Conservation (phyloP, 495 filamentous ascomycete species). For the Symbiotaphrina buchneri region DNA sequence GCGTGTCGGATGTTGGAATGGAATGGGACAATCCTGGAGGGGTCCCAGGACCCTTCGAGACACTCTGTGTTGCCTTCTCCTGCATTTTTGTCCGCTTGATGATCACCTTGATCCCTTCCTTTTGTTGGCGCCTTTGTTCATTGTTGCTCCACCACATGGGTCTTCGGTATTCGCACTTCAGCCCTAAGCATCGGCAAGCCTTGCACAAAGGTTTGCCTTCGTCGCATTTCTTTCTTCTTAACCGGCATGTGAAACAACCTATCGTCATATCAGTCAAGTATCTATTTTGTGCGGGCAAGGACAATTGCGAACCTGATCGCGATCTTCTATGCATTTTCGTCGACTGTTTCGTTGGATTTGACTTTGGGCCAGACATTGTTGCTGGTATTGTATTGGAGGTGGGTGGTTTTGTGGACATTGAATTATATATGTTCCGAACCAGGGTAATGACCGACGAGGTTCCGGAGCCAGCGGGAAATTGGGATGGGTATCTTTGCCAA, state of each 20-base stretch:
- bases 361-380: slow-evolving; percentile 20
- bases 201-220: slow-evolving; percentile 70
- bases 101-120: slow-evolving; percentile 88
- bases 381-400: slow-evolving; percentile 9
- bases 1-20: slow-evolving; percentile 56
- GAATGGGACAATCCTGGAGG: slow-evolving; percentile 69
- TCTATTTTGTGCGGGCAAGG: slow-evolving; percentile 5
- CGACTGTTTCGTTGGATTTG: slow-evolving; percentile 32
- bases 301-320: slow-evolving; percentile 52
- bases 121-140: slow-evolving; percentile 63
- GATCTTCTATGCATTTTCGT: slow-evolving; percentile 81
- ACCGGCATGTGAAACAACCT: slow-evolving; percentile 95
- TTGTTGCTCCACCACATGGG: slow-evolving; percentile 94
- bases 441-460: not conserved
- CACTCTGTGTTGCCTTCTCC: slow-evolving; percentile 44
- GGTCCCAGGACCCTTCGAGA: slow-evolving; percentile 32
- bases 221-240: slow-evolving; percentile 95
- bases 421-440: slow-evolving; percentile 1
- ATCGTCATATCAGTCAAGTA: slow-evolving; percentile 2
- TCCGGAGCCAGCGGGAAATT: not conserved
- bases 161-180: slow-evolving; percentile 87
- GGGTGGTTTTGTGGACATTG: slow-evolving; percentile 12
- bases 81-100: slow-evolving; percentile 91
- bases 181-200: slow-evolving; percentile 70
- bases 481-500: not conserved